Percentiles rank a stretch among this genome's conserved stretches.
phyloP scores from a whole-genome alignment of 192 early-diverging fungal genomes.

The Entomortierella parvispora region DNA sequence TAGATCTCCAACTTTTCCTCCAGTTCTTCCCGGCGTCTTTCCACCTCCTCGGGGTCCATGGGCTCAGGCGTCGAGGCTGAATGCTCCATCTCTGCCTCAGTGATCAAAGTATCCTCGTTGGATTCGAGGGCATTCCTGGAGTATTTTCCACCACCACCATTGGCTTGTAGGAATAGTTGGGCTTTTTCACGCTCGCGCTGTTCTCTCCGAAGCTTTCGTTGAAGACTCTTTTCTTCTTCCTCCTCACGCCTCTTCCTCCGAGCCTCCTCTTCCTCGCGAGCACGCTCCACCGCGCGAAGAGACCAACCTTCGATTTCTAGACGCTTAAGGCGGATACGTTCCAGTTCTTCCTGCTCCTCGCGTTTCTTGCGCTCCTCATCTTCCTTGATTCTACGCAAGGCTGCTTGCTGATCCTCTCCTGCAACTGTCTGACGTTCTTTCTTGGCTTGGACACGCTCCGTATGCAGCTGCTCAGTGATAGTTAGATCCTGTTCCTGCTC shows the following conservation, averaged over 20 bases:
- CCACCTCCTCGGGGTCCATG: slow-evolving; percentile 43
- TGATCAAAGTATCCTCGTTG: background rate
- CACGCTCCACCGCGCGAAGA: slow-evolving; percentile 31
- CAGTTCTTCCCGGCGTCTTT: slow-evolving; percentile 27
- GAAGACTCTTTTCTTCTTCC: slow-evolving; percentile 35
- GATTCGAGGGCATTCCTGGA: background rate
- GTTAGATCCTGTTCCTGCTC: slow-evolving; percentile 35
- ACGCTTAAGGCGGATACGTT: slow-evolving; percentile 45
- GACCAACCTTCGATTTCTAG: slow-evolving; percentile 53
- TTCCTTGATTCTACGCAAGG: slow-evolving; percentile 15
- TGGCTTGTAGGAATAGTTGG: slow-evolving; percentile 9
- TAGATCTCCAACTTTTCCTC: slow-evolving; percentile 25
- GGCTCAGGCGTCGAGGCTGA: background rate
- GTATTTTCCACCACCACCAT: background rate
- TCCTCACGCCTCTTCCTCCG: slow-evolving; percentile 37
- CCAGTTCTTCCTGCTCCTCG: slow-evolving; percentile 40
- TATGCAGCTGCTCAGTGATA: slow-evolving; percentile 17
- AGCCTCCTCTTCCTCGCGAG: slow-evolving; percentile 45
- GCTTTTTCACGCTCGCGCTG: slow-evolving; percentile 43
- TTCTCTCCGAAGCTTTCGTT: slow-evolving; percentile 30
- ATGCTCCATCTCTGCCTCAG: background rate
- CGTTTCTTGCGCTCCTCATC: slow-evolving; percentile 30
- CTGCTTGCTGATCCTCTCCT: slow-evolving; percentile 26
- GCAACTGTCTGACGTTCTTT: slow-evolving; percentile 23
- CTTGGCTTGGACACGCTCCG: slow-evolving; percentile 33